A percentile compares a stretch with the other conserved stretches of the same genome.
These are phyloP conservation scores for Boletus sp. DNA, from an alignment of 1,284 basidiomycete genomes.

Conservation along the genomic window DNA sequence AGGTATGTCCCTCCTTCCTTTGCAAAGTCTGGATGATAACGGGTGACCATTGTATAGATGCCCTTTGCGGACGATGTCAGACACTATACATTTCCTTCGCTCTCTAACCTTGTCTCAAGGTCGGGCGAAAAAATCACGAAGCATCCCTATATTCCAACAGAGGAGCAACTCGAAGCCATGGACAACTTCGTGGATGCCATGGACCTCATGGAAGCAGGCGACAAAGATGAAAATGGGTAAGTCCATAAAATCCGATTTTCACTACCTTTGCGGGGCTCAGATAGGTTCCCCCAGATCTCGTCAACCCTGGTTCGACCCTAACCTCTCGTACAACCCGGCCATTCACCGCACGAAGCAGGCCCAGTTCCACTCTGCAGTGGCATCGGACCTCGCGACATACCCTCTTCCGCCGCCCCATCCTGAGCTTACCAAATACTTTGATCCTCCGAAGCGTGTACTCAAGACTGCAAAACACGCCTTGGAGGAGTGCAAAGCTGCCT, in stretches of 20 bases:
- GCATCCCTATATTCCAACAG: slow-evolving; percentile 83
- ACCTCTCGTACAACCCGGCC: slow-evolving; percentile 82
- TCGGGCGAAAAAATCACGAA: slow-evolving; percentile 72
- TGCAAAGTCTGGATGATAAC: neutral
- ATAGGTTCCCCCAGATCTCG: slow-evolving; percentile 44
- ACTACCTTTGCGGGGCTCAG: neutral
- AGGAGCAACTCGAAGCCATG: slow-evolving; percentile 79
- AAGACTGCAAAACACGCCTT: slow-evolving; percentile 58
- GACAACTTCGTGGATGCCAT: slow-evolving; percentile 82
- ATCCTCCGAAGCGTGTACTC: slow-evolving; percentile 68
- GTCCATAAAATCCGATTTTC: slow-evolving; percentile 17
- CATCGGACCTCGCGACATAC: slow-evolving; percentile 67
- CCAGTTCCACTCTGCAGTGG: slow-evolving; percentile 82
- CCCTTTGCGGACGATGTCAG: slow-evolving; percentile 95
- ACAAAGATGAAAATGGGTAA: slow-evolving; percentile 70
- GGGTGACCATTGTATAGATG: slow-evolving; percentile 50
- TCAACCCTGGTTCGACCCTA: slow-evolving; percentile 74
- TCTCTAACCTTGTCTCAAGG: slow-evolving; percentile 73
- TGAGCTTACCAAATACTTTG: slow-evolving; percentile 79
- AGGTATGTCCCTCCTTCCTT: slow-evolving; percentile 46
- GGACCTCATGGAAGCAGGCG: slow-evolving; percentile 77
- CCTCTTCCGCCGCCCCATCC: slow-evolving; percentile 85
- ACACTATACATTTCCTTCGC: slow-evolving; percentile 82
- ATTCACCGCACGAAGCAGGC: slow-evolving; percentile 93
- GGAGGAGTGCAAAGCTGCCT: slow-evolving; percentile 59